Conservation (phyloP, 352 stramenopile genomes). For the Halophytophthora batemanensis region DNA sequence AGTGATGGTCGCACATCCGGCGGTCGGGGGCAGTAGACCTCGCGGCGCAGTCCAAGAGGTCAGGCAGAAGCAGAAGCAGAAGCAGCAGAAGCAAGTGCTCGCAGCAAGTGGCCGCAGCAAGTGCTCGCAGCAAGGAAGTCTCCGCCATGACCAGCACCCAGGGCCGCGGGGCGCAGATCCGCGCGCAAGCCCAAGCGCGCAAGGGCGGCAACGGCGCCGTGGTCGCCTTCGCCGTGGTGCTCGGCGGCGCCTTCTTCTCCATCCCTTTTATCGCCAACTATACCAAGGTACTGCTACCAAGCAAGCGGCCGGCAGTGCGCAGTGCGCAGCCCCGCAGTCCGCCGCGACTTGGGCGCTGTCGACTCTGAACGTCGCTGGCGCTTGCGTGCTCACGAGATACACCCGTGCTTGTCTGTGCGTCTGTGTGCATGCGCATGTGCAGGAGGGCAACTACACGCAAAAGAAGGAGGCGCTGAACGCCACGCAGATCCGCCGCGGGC, state of each 20-base stretch:
- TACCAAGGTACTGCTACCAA: constrained; percentile 65
- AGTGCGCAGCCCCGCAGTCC: background rate
- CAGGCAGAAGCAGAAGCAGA: no score
- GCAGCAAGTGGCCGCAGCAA: background rate
- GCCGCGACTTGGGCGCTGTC: no score
- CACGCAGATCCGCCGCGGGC: constrained; percentile 72
- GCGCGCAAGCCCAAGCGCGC: constrained; percentile 17
- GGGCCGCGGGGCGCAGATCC: background rate
- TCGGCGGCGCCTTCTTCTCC: constrained; percentile 65
- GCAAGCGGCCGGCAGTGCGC: no score
- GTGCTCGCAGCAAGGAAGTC: background rate
- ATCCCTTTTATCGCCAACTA: constrained; percentile 71
- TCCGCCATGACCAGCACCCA: background rate
- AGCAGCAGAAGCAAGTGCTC: no score
- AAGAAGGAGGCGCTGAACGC: constrained; percentile 60
- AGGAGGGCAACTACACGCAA: constrained; percentile 59
- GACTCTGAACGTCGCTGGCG: no score
- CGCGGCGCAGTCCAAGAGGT: no score
- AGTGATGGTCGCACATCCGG: no score
- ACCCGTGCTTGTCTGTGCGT: background rate
- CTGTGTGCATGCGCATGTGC: constrained; percentile 1
- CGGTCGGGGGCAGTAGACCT: no score
- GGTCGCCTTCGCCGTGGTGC: constrained; percentile 39
- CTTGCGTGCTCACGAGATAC: background rate
- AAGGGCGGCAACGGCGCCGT: constrained; percentile 41